phyloP scores from a whole-genome alignment of 257 asterid species.

The Nicotiana otophora region DNA sequence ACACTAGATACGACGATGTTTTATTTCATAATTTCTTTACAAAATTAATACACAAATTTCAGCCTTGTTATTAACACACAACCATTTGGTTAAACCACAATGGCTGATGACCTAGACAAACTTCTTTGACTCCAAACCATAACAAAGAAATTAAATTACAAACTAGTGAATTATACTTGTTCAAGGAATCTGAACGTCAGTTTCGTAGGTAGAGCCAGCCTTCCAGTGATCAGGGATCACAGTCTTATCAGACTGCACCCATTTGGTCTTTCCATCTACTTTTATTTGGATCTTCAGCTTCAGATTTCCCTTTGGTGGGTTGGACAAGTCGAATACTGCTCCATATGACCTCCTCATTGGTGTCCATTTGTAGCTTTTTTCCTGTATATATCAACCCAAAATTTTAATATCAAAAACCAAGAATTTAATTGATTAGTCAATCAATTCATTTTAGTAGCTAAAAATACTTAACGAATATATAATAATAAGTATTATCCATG shows the following conservation, averaged over 20 bases:
- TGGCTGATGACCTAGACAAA: background rate
- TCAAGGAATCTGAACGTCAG: constrained; percentile 20
- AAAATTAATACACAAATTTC: background rate
- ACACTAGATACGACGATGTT: background rate
- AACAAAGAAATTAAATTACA: too few species aligned
- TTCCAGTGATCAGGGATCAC: constrained; percentile 19
- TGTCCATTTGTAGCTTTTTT: constrained; percentile 1
- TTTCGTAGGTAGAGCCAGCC: constrained; percentile 15
- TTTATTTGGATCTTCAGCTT: constrained; percentile 15
- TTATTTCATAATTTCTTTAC: background rate
- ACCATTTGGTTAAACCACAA: background rate
- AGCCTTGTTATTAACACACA: background rate
- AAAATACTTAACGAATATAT: too few species aligned
- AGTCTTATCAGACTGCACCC: constrained; percentile 11
- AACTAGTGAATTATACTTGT: background rate
- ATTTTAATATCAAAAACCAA: background rate
- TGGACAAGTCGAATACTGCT: constrained; percentile 19
- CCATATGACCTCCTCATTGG: constrained; percentile 22
- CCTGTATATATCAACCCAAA: background rate
- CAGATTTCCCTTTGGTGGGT: constrained; percentile 18
- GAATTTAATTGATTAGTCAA: background rate
- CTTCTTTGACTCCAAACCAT: background rate
- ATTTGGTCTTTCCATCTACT: constrained; percentile 5
- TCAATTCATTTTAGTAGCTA: too few species aligned
- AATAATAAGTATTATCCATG: too few species aligned